These are phyloP conservation scores for Trichoderma asperellum DNA, from an alignment of 2,329 filamentous ascomycete genomes.

Conservation along the genomic window DNA sequence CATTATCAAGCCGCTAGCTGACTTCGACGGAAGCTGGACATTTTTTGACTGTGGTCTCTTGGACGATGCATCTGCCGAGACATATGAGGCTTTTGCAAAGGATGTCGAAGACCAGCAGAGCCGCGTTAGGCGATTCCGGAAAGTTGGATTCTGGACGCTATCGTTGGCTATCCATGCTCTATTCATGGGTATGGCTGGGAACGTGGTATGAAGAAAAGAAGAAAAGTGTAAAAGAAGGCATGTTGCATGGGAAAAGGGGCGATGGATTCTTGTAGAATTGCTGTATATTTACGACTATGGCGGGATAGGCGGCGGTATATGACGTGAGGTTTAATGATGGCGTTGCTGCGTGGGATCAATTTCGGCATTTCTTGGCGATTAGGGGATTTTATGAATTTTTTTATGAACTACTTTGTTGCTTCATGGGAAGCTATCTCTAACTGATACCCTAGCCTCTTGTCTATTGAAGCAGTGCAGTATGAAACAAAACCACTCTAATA, in stretches of 20 bases:
- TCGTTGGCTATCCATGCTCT: slow-evolving; percentile 90
- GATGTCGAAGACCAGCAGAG: slow-evolving; percentile 90
- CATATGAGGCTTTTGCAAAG: slow-evolving; percentile 89
- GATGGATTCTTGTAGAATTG: slow-evolving; percentile 23
- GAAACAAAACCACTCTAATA: slow-evolving; percentile 18
- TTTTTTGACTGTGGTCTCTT: slow-evolving; percentile 91
- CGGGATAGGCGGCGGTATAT: slow-evolving; percentile 14
- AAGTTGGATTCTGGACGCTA: slow-evolving; percentile 95
- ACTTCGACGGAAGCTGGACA: slow-evolving; percentile 96
- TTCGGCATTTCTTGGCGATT: slow-evolving; percentile 20
- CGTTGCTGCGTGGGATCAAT: slow-evolving; percentile 19
- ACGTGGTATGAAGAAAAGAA: slow-evolving; percentile 54
- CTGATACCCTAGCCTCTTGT: slow-evolving; percentile 16
- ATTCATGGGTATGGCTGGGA: slow-evolving; percentile 92
- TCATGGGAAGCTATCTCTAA: slow-evolving; percentile 21
- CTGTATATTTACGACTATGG: slow-evolving; percentile 28
- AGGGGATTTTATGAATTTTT: background rate
- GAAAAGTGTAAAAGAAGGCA: background rate
- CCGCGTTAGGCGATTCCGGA: slow-evolving; percentile 83
- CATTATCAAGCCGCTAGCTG: slow-evolving; percentile 83
- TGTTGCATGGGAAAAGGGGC: background rate
- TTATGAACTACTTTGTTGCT: slow-evolving; percentile 14
- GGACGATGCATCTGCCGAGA: slow-evolving; percentile 91
- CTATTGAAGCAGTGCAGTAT: slow-evolving; percentile 14
- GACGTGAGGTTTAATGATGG: slow-evolving; percentile 23